Evolutionary conservation across 2,329 filamentous ascomycete genomes (phyloP), one percentile per base, ranked within the genome.

Genomic region (Fusarium sp.): DNA sequence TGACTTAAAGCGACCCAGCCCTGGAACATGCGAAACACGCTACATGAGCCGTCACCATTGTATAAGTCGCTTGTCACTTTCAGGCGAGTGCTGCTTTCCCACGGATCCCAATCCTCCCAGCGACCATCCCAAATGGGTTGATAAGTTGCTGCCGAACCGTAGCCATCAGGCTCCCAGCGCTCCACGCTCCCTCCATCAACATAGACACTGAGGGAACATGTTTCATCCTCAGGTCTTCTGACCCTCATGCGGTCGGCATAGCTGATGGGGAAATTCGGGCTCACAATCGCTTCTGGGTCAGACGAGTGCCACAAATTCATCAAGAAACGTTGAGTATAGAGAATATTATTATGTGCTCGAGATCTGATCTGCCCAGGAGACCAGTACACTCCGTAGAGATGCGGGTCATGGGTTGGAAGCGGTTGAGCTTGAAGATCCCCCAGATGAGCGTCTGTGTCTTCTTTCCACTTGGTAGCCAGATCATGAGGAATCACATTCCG

Each of bases 41-140:
- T 90, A 79, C 92, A 94, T 12, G 90, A 89, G 4, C 92, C 92
- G 1, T 91, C 88, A 11, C 91, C 91, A 61, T 92, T 87, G 78
- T 95, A 93, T 26, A 94, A 78, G 77, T 95, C 92, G 72, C 89
- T 89, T 5, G 86, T 85, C 12, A 90, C 90, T 3, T 83, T 82
- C 1, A 94, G 82, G 15, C 93, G 87, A 64, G 88, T 86, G 70
- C 87, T 88, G 10, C 88, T 88, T 78, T 95, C 92, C 88, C 91
- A 95, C 0, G 92, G 89, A 73, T 95, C 91, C 76, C 92, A 93
- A 5, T 89, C 82, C 76, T 95, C 92, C 92, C 92, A 95, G 12
- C 85, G 80, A 0, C 93, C 93, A 48, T 87, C 80, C 71, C 90
- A 90, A 55, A 95, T 88, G 32, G 86, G 80, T 53, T 87, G 84